phyloP scores from a whole-genome alignment of 768 basidiomycete genomes.

The Nidularia pulvinata region DNA sequence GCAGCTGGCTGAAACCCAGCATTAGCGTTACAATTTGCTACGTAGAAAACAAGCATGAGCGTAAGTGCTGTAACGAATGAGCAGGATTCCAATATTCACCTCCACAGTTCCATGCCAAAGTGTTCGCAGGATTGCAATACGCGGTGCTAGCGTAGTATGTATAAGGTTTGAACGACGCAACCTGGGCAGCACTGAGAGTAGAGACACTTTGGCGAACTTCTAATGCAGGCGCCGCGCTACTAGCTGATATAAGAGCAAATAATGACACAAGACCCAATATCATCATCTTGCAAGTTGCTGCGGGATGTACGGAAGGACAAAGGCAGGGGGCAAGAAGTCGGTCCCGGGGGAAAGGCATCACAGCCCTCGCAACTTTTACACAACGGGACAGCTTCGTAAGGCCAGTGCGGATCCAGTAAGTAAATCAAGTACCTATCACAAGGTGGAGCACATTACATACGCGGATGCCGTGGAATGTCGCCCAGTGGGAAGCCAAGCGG shows the following conservation, averaged over 20 bases:
- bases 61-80: no score
- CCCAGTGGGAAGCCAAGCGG: no score
- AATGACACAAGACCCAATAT: background rate
- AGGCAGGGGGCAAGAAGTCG: no score
- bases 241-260: constrained; percentile 3
- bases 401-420: no score
- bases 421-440: no score
- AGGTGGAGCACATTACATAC: no score
- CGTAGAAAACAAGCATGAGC: background rate
- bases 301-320: background rate
- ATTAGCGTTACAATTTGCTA: constrained; percentile 40
- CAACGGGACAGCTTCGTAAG: no score
- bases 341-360: no score
- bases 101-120: constrained; percentile 46
- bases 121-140: constrained; percentile 35
- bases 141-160: constrained; percentile 41
- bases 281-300: background rate
- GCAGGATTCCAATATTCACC: constrained; percentile 17
- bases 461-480: no score
- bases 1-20: constrained; percentile 37
- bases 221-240: constrained; percentile 9
- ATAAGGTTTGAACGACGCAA: constrained; percentile 35
- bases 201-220: constrained; percentile 18
- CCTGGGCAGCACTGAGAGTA: constrained; percentile 27
- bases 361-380: no score